Percentiles rank a stretch among this genome's conserved stretches.
phyloP scores from a whole-genome alignment of 108 stramenopile species.

The Heterococcus sp. region DNA sequence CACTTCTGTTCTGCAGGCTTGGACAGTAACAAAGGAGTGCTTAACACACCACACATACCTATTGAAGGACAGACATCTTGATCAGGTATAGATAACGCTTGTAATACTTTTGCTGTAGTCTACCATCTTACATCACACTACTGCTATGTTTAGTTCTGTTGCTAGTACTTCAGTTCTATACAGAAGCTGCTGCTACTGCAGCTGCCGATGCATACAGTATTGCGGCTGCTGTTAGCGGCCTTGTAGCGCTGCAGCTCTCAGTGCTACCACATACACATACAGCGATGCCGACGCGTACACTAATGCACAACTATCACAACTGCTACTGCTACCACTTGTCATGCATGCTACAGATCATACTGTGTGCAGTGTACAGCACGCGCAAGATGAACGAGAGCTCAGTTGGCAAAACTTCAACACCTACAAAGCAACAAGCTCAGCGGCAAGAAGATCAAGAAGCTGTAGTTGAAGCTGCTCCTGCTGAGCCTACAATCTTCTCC shows the following conservation, averaged over 20 bases:
- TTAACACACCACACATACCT: not conserved
- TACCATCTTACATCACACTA: not conserved
- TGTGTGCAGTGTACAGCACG: not conserved
- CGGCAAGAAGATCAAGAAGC: not conserved
- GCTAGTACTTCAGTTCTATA: no score
- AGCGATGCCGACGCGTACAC: no score
- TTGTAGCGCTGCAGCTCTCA: not conserved
- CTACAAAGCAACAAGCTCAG: not conserved
- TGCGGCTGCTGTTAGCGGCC: not conserved
- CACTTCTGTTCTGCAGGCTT: no score
- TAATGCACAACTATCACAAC: no score
- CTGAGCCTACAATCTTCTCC: no score
- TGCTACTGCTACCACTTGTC: no score
- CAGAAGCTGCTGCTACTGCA: not conserved
- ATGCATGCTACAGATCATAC: not conserved
- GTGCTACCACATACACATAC: not conserved
- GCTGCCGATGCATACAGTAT: not conserved
- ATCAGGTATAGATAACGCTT: not conserved
- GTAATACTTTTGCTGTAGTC: not conserved
- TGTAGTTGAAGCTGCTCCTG: not conserved
- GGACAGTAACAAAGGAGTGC: not conserved
- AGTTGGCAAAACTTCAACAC: not conserved
- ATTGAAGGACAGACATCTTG: not conserved
- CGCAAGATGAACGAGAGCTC: not conserved
- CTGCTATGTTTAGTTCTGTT: no score